phyloP scores from a whole-genome alignment of 2,329 filamentous ascomycete species.

The Talaromyces sp. region DNA sequence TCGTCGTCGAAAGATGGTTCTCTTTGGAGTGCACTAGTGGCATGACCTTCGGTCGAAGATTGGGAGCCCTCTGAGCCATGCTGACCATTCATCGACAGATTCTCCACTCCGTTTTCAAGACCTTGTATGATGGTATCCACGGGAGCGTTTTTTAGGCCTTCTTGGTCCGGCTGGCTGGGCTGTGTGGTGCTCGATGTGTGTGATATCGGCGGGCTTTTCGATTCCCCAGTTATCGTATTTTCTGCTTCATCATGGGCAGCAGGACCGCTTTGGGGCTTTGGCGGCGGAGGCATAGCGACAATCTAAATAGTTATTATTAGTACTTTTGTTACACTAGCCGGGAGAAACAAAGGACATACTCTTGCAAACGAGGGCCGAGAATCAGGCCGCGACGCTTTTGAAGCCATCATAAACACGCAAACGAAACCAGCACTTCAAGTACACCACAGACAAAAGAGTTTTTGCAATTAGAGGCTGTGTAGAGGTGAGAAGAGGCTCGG shows the following conservation, averaged over 20 bases:
- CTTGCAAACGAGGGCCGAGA: constrained; percentile 67
- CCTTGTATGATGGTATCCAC: constrained; percentile 8
- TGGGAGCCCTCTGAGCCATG: constrained; percentile 22
- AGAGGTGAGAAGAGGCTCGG: constrained; percentile 20
- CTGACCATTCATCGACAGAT: constrained; percentile 25
- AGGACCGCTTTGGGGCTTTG: constrained; percentile 21
- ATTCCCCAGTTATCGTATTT: constrained; percentile 16
- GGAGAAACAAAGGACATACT: constrained; percentile 44
- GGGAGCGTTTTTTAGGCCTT: constrained; percentile 22
- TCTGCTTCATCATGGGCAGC: constrained; percentile 21
- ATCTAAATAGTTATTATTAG: constrained; percentile 28
- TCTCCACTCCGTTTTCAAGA: constrained; percentile 30
- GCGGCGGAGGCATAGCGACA: constrained; percentile 38
- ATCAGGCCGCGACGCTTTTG: constrained; percentile 24
- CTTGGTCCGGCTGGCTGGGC: constrained; percentile 17
- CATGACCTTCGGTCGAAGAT: constrained; percentile 24
- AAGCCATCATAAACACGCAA: constrained; percentile 25
- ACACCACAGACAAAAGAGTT: constrained; percentile 16
- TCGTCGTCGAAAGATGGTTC: constrained; percentile 42
- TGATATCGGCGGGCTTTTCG: constrained; percentile 13
- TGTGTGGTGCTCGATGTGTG: constrained; percentile 17
- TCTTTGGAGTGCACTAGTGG: constrained; percentile 28
- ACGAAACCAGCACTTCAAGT: constrained; percentile 10
- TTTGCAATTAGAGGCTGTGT: constrained; percentile 5
- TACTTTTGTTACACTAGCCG: constrained; percentile 6